Evolutionary conservation across 495 filamentous ascomycete genomes (phyloP), one percentile per base, ranked within the genome.

Genomic region (Daldinia caldariorum): DNA sequence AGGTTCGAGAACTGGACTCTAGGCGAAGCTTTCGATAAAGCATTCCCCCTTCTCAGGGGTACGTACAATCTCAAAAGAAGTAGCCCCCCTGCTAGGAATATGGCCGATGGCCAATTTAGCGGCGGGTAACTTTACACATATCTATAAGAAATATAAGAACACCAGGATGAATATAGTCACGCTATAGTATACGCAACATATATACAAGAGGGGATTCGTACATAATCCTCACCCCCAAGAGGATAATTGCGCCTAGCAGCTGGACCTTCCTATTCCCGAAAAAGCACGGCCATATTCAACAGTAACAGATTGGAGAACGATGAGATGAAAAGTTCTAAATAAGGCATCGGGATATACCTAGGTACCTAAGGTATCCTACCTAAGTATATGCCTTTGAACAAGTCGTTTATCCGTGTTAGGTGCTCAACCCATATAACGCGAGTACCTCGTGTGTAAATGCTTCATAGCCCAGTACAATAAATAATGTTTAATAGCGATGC

Each of bases 1-100:
- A 81, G 89, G 58, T 56, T 92, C 56, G 81, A 81, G 61, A 94
- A 94, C 74, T 96, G 92, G 92, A 89, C 85, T 53, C 74, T 96
- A n/a, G 92, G 92, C 3, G 81, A 86, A 6, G 80, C 81, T 6
- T 96, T 94, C 74, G 83, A 84, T 26, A 80, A 84, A 61, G 81
- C 85, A 3, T 91, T 89, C 76, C 92, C 92, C 0, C 69, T 70
- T 29, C 71, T 93, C 63, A 81, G 79, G 22, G 89, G 89, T 61
- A 86, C 84, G 6, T 86, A 73, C 68, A 78, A 81, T 34, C 53
- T 81, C 34, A 76, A 73, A 38, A 59, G 59, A 39, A 47, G 56
- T 8, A 6, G 13, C n/a, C 26, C 14, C 47, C 54, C 10, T 9
- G 2, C 45, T 18, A 34, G 53, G 18, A 58, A 58, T 32, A 37